Evolutionary conservation across 148 eudicot species (phyloP).

Genomic region (Dysphania ambrosioides): DNA sequence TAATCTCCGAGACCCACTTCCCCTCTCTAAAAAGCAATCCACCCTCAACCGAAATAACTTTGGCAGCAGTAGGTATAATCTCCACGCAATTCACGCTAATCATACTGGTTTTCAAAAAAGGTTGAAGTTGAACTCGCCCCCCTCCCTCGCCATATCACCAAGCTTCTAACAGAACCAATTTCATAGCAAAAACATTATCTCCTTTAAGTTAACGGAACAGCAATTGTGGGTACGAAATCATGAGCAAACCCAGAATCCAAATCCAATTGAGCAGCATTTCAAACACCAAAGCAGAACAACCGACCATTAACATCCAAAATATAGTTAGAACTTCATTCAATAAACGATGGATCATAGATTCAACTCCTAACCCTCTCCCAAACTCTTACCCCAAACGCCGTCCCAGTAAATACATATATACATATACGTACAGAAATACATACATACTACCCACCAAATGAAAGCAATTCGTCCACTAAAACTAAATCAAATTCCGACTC

Average conservation of each 20-base stretch:
- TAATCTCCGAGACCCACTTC: background rate
- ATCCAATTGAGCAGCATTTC: background rate
- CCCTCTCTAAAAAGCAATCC: background rate
- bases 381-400: too few species aligned
- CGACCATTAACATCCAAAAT: background rate
- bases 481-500: too few species aligned
- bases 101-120: too few species aligned
- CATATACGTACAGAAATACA: too few species aligned
- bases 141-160: background rate
- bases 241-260: background rate
- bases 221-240: background rate
- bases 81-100: too few species aligned
- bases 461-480: too few species aligned
- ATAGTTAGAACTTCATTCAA: background rate
- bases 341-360: background rate
- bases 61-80: background rate
- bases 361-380: background rate
- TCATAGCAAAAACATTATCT: background rate
- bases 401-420: too few species aligned
- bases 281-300: background rate
- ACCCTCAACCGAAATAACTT: background rate
- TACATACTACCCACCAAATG: too few species aligned
- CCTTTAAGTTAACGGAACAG: background rate
- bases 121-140: background rate
- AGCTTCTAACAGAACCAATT: background rate